Evolutionary conservation across 139 green algal species (phyloP).

Genomic region (Yamagishiella unicocca): DNA sequence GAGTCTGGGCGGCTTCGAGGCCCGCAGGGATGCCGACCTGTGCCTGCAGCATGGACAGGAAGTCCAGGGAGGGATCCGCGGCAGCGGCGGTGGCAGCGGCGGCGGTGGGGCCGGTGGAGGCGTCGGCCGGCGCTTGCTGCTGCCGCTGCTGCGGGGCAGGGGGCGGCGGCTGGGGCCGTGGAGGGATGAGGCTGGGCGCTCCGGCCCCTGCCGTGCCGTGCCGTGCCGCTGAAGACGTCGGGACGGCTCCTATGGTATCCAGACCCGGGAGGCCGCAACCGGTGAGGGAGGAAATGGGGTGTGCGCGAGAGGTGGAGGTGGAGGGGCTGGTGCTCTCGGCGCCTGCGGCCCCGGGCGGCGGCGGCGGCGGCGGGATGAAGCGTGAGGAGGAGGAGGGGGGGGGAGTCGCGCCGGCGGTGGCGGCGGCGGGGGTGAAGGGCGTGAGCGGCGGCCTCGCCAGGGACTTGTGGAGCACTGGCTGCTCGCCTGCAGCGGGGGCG

Average conservation of each 20-base stretch:
- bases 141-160: background rate
- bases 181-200: background rate
- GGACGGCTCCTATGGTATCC: background rate
- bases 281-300: background rate
- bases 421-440: background rate
- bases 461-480: background rate
- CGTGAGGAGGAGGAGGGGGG: background rate
- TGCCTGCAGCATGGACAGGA: slow-evolving; percentile 35
- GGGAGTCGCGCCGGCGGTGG: background rate
- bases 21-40: slow-evolving; percentile 5
- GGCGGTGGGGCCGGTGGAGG: background rate
- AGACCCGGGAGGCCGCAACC: slow-evolving; percentile 9
- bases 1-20: background rate
- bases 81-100: background rate
- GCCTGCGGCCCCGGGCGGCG: background rate
- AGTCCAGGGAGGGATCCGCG: background rate
- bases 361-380: slow-evolving; percentile 18
- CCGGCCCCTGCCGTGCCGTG: too few relatives aligned
- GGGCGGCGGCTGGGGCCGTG: slow-evolving; percentile 13
- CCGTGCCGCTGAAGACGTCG: background rate
- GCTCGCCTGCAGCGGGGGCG: too few relatives aligned
- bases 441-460: too few relatives aligned
- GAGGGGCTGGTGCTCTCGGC: background rate
- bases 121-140: background rate
- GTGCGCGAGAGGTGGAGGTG: background rate